Evolutionary conservation across 1,139 yeast genomes (phyloP), one percentile per base, ranked within the genome.

Genomic region (Blastobotrys capitulatus): DNA sequence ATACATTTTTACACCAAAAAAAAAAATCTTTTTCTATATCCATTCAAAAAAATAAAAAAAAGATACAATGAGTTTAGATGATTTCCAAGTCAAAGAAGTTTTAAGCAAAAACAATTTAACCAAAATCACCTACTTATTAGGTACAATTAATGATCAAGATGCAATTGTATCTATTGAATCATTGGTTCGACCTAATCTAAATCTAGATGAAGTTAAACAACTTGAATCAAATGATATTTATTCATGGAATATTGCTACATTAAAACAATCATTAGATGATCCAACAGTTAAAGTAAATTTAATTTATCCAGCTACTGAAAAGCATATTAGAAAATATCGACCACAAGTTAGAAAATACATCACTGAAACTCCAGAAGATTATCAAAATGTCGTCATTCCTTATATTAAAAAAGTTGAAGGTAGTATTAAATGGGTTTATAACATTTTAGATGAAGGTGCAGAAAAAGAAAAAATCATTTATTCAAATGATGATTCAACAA

Each of bases 281-380:
- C 89, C 95, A 0, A 76, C 82, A 0, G 83, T 84, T 12, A 90
- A 90, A 61, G 62, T 87, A 51, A 88, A 84, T 58, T 57, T 92
- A 53, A 83, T 92, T 18, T 88, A 79, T 64, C 99, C 99, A 1
- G 97, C 98, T 0, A 84, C 96, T 0, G 83, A 81, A 48, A 78
- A 83, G 9, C 98, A 92, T 62, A 82, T 92, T 50, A 76, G 76
- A 49, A 92, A 92, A 67, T 88, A 80, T 61, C 73, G 78, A 15
- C 71, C 68, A 16, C 90, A 85, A 59, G 67, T 67, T 19, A 58
- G 65, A 38, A 88, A 83, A 58, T 70, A 84, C 60, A 75, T 92
- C 2, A 63, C 69, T 19, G 99, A 94, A 63, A 88, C 97, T 2
- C 95, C 96, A 0, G 82, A 82, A 48, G 72, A 80, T 70, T 92